Percentiles rank a stretch among this genome's conserved stretches.
phyloP scores from a whole-genome alignment of 331 rosid species.

The Pyracantha coccinea region DNA sequence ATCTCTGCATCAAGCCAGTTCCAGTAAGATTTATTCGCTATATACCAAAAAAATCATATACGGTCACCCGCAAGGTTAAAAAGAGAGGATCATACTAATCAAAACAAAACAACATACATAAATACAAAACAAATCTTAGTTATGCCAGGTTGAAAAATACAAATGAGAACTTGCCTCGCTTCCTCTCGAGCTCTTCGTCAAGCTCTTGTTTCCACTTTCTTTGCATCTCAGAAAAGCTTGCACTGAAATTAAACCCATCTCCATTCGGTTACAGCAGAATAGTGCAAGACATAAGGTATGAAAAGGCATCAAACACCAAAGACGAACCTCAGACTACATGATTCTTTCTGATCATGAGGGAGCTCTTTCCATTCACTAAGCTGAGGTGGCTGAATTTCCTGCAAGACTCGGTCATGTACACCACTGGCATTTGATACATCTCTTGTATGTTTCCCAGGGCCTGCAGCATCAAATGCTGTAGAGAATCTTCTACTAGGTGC shows the following conservation, averaged over 20 bases:
- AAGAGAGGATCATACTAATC: neutral
- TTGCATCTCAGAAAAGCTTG: slow-evolving; percentile 62
- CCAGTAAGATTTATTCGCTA: no score
- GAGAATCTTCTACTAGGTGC: slow-evolving; percentile 48
- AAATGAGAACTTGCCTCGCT: slow-evolving; percentile 47
- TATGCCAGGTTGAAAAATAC: neutral
- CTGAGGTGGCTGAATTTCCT: slow-evolving; percentile 74
- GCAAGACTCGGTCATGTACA: slow-evolving; percentile 46
- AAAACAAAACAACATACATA: neutral
- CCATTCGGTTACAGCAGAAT: neutral
- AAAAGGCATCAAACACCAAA: slow-evolving; percentile 10
- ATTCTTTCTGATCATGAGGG: slow-evolving; percentile 33
- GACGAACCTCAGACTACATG: slow-evolving; percentile 44
- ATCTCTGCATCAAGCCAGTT: slow-evolving; percentile 52
- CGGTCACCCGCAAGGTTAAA: neutral
- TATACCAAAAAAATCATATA: no score
- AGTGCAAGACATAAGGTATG: slow-evolving; percentile 4
- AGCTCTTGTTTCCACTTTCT: slow-evolving; percentile 88
- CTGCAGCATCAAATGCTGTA: slow-evolving; percentile 27
- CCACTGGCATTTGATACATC: slow-evolving; percentile 30
- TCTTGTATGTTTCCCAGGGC: slow-evolving; percentile 37
- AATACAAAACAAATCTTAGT: neutral
- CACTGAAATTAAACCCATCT: slow-evolving; percentile 31
- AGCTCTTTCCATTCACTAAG: slow-evolving; percentile 48
- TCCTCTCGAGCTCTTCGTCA: slow-evolving; percentile 58